Percentiles rank a stretch among this genome's conserved stretches.
Evolutionary conservation across 2,329 filamentous ascomycete species (phyloP).

Genomic region (Paecilomyces variotii): DNA sequence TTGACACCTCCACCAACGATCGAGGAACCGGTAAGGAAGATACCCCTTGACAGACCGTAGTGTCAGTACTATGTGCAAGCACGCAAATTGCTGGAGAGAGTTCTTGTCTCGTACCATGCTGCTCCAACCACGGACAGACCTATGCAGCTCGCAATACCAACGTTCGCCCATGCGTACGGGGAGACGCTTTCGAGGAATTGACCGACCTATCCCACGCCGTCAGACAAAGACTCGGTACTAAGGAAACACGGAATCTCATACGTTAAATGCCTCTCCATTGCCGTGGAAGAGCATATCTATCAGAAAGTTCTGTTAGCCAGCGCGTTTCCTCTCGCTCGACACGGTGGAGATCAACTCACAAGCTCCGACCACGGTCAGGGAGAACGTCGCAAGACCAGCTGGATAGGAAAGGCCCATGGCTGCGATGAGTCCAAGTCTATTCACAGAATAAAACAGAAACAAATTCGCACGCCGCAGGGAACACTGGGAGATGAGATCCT

Average conservation of each 20-base stretch:
- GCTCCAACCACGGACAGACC: slow-evolving; percentile 93
- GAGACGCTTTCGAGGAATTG: slow-evolving; percentile 90
- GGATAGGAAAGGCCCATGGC: slow-evolving; percentile 68
- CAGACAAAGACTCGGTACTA: slow-evolving; percentile 5
- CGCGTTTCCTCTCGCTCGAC: background rate
- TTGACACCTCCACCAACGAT: slow-evolving; percentile 96
- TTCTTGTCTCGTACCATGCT: slow-evolving; percentile 64
- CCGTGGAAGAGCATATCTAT: slow-evolving; percentile 98
- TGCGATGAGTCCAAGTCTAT: slow-evolving; percentile 12
- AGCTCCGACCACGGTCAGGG: slow-evolving; percentile 65
- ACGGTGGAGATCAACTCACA: slow-evolving; percentile 49
- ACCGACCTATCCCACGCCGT: slow-evolving; percentile 57
- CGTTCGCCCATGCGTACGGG: slow-evolving; percentile 84
- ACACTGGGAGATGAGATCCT: background rate
- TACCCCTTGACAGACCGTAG: slow-evolving; percentile 60
- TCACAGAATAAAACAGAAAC: background rate
- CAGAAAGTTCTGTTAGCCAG: background rate
- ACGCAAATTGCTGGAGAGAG: background rate
- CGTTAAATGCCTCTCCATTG: slow-evolving; percentile 92
- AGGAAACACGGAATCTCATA: slow-evolving; percentile 37
- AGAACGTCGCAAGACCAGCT: slow-evolving; percentile 58
- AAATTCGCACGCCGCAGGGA: background rate
- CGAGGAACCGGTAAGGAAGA: slow-evolving; percentile 95
- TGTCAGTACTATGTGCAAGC: background rate
- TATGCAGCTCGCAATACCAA: slow-evolving; percentile 91